Conservation (phyloP, 345 rosid genomes). For the Boechera retrofracta region DNA sequence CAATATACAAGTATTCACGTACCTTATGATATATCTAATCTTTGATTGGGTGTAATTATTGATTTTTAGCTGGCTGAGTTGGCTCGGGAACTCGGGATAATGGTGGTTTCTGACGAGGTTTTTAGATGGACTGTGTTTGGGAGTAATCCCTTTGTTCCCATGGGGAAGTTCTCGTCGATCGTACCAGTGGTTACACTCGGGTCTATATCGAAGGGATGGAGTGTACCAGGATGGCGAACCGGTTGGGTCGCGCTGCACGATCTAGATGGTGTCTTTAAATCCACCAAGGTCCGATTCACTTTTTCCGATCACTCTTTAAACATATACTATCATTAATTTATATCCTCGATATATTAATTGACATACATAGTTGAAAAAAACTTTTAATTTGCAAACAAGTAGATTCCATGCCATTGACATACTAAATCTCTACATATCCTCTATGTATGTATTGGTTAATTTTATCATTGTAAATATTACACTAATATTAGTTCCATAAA, state of each 20-base stretch:
- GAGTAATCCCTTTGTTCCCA: conserved; percentile 49
- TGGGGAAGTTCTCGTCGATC: conserved; percentile 57
- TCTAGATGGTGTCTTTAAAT: conserved; percentile 46
- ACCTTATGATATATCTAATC: neutral
- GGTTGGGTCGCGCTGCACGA: conserved; percentile 60
- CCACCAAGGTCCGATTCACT: conserved; percentile 46
- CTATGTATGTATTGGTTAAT: no score
- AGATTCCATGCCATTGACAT: no score
- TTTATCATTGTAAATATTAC: no score
- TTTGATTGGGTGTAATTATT: neutral
- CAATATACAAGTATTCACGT: neutral
- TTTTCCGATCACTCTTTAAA: neutral
- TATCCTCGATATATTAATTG: no score
- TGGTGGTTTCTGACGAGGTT: conserved; percentile 67
- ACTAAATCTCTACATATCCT: no score
- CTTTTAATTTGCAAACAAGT: no score
- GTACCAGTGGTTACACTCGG: conserved; percentile 62
- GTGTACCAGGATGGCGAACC: conserved; percentile 65
- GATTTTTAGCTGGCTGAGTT: conserved; percentile 56
- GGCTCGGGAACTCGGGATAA: conserved; percentile 52
- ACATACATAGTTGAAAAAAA: neutral
- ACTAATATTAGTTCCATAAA: no score
- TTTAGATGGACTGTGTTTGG: conserved; percentile 58
- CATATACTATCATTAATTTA: neutral
- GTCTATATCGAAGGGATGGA: conserved; percentile 63